These are phyloP conservation scores for Melocanna baccifera DNA, from an alignment of 176 grass and related monocot genomes.

Conservation along the genomic window DNA sequence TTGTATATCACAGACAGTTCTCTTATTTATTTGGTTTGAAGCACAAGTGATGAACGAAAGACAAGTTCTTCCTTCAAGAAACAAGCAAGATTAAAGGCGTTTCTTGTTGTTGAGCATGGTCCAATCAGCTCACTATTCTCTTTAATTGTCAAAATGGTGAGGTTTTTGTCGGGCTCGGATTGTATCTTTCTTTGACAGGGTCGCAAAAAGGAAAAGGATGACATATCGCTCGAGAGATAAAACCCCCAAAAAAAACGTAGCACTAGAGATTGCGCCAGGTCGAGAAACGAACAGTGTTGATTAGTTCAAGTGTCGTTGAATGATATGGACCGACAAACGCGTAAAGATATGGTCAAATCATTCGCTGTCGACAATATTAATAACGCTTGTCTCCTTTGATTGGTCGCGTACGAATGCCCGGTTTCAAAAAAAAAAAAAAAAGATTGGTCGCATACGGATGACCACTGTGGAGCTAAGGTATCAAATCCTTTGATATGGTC, in stretches of 20 bases:
- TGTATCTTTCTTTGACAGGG: constrained; percentile 23
- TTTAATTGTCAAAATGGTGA: background rate
- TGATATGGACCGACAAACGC: constrained; percentile 42
- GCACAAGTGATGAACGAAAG: background rate
- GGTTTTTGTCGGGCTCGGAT: constrained; percentile 18
- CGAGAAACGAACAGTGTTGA: background rate
- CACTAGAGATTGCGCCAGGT: background rate
- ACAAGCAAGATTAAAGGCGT: background rate
- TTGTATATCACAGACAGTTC: too few species aligned
- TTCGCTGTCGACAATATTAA: constrained; percentile 18
- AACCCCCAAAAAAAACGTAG: background rate
- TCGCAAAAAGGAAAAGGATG: background rate
- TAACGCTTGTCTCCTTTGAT: constrained; percentile 12
- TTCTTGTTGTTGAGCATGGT: background rate
- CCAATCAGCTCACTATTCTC: background rate
- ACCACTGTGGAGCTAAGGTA: constrained; percentile 2
- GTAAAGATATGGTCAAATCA: constrained; percentile 31
- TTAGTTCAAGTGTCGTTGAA: constrained; percentile 39
- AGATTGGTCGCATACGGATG: constrained; percentile 44
- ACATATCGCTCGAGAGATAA: background rate
- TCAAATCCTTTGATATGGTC: too few species aligned
- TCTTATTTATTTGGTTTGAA: background rate
- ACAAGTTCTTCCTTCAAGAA: constrained; percentile 13
- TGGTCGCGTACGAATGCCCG: constrained; percentile 40
- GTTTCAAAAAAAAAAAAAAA: too few species aligned